Percentiles rank a stretch among this genome's conserved stretches.
These are phyloP conservation scores for Ustilago esculenta DNA, from an alignment of 1,284 basidiomycete genomes.

Conservation along the genomic window DNA sequence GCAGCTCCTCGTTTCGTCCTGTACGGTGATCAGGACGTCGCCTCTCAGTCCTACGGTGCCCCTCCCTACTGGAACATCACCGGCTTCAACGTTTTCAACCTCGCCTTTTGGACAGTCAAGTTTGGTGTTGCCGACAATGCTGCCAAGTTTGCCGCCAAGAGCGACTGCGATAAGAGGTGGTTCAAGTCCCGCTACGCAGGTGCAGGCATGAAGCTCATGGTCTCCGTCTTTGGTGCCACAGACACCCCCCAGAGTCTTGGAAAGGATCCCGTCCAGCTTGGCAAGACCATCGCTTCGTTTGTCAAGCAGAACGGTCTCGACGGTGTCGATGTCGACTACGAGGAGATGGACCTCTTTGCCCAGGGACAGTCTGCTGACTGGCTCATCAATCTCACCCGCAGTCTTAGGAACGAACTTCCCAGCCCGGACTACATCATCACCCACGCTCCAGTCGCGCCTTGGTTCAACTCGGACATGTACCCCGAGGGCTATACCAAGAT, in stretches of 20 bases:
- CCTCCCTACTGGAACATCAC: slow-evolving; percentile 43
- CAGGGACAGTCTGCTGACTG: slow-evolving; percentile 29
- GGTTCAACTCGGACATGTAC: slow-evolving; percentile 45
- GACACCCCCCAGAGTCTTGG: slow-evolving; percentile 70
- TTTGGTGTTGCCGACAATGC: slow-evolving; percentile 66
- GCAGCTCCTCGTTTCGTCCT: slow-evolving; percentile 41
- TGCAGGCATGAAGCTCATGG: slow-evolving; percentile 68
- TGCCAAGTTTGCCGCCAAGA: slow-evolving; percentile 45
- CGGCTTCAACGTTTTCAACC: slow-evolving; percentile 68
- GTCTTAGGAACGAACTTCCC: slow-evolving; percentile 68
- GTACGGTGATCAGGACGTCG: slow-evolving; percentile 43
- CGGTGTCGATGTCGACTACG: slow-evolving; percentile 74
- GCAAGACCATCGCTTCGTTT: slow-evolving; percentile 61
- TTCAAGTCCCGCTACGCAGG: slow-evolving; percentile 68
- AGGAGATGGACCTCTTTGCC: slow-evolving; percentile 68
- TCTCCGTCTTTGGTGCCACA: slow-evolving; percentile 69
- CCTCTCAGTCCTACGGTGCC: slow-evolving; percentile 37
- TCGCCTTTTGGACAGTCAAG: slow-evolving; percentile 70
- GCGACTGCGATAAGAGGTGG: slow-evolving; percentile 39
- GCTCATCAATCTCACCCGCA: slow-evolving; percentile 68
- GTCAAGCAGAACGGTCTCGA: slow-evolving; percentile 71
- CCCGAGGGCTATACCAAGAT: slow-evolving; percentile 40
- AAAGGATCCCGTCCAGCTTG: slow-evolving; percentile 25
- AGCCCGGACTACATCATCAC: slow-evolving; percentile 67
- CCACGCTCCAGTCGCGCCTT: slow-evolving; percentile 61